A percentile compares a stretch with the other conserved stretches of the same genome.
Conservation (phyloP, 768 basidiomycete species). For the Rhodocollybia butyracea region DNA sequence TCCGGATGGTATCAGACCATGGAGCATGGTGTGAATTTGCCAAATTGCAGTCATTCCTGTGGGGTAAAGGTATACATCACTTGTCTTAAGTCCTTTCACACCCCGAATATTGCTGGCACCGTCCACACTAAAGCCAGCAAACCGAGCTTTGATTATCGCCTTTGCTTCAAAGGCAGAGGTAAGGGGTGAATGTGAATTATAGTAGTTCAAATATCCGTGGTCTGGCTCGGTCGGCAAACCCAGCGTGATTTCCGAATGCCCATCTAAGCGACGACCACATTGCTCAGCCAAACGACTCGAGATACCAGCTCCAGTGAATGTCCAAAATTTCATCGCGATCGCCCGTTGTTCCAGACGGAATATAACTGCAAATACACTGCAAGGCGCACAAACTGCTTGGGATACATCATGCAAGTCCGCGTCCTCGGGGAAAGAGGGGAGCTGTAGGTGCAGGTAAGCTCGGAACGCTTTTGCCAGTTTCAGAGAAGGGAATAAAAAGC, state of each 20-base stretch:
- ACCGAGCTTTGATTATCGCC: background rate
- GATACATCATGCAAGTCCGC: conserved; percentile 70
- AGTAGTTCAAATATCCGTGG: background rate
- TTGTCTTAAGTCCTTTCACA: conserved; percentile 70
- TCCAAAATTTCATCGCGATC: conserved; percentile 91
- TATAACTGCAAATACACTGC: conserved; percentile 64
- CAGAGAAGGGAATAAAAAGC: conserved; percentile 1
- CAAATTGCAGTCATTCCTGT: conserved; percentile 95
- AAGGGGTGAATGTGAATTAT: background rate
- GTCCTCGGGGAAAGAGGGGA: background rate
- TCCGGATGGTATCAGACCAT: conserved; percentile 58
- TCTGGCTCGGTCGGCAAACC: conserved; percentile 34
- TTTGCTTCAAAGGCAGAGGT: conserved; percentile 2
- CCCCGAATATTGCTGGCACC: conserved; percentile 50
- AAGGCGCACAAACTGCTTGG: conserved; percentile 67
- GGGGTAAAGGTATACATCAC: conserved; percentile 86
- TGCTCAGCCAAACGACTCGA: conserved; percentile 84
- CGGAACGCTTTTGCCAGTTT: conserved; percentile 73
- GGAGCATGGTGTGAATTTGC: conserved; percentile 74
- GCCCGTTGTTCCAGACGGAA: conserved; percentile 45
- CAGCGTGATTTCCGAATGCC: conserved; percentile 40
- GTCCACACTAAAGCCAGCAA: background rate
- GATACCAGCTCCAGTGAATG: conserved; percentile 88
- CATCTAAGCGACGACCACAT: conserved; percentile 68
- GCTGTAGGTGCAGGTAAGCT: conserved; percentile 1